Evolutionary conservation across 495 filamentous ascomycete species (phyloP).

Genomic region (Gamarada debralockiae): DNA sequence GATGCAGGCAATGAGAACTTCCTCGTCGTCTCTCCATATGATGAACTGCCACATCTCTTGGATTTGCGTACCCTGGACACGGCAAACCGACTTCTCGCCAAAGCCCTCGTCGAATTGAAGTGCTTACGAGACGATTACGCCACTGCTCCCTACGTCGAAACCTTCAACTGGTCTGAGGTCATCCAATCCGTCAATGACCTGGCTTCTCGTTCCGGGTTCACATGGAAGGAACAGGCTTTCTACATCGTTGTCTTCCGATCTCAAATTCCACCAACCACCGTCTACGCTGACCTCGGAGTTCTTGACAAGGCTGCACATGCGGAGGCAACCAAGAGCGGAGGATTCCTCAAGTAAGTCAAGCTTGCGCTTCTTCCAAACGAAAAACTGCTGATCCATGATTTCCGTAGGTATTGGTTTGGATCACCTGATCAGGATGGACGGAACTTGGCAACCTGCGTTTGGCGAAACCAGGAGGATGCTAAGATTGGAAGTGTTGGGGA

Average conservation of each 20-base stretch:
- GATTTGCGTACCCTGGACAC: constrained; percentile 60
- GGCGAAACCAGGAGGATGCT: constrained; percentile 68
- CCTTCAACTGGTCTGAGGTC: constrained; percentile 74
- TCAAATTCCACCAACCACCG: constrained; percentile 54
- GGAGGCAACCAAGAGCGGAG: constrained; percentile 72
- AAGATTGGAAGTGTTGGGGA: constrained; percentile 60
- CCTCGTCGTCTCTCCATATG: constrained; percentile 73
- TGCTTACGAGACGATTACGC: constrained; percentile 68
- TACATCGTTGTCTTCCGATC: constrained; percentile 84
- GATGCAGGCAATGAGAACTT: constrained; percentile 26
- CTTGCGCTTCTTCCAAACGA: neutral
- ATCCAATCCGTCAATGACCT: constrained; percentile 49
- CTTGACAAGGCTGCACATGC: constrained; percentile 73
- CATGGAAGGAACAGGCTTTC: constrained; percentile 63
- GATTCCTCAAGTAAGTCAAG: constrained; percentile 66
- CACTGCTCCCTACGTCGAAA: constrained; percentile 64
- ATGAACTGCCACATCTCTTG: constrained; percentile 61
- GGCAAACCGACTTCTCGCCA: constrained; percentile 64
- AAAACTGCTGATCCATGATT: constrained; percentile 17
- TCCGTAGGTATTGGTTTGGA: constrained; percentile 78
- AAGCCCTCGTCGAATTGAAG: constrained; percentile 59
- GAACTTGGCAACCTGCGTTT: constrained; percentile 77
- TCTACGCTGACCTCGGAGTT: constrained; percentile 55
- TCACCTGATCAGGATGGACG: constrained; percentile 55
- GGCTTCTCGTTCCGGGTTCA: constrained; percentile 37